These are phyloP conservation scores for Medicago lupulina DNA, from an alignment of 306 rosid genomes.

Conservation along the genomic window DNA sequence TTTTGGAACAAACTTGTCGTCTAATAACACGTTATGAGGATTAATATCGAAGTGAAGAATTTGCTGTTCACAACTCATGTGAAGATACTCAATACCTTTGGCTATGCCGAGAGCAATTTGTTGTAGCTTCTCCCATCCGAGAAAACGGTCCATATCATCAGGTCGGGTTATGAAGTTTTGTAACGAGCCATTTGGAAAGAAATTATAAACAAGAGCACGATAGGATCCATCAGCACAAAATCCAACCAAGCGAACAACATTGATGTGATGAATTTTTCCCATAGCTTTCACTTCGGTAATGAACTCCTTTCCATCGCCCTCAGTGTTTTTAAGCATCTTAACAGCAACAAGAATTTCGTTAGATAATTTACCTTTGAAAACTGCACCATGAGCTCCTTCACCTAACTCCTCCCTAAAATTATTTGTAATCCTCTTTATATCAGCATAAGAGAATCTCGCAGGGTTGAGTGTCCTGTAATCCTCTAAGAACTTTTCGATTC, in stretches of 20 bases:
- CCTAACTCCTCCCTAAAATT: background rate
- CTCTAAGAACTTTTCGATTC: slow-evolving; percentile 11
- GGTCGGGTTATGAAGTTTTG: background rate
- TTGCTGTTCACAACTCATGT: slow-evolving; percentile 2
- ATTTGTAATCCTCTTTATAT: slow-evolving; percentile 13
- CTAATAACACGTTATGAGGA: background rate
- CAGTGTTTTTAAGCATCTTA: slow-evolving; percentile 18
- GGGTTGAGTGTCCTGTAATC: background rate
- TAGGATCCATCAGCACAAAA: slow-evolving; percentile 43
- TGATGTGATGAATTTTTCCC: slow-evolving; percentile 50
- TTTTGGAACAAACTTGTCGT: background rate
- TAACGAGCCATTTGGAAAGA: slow-evolving; percentile 9
- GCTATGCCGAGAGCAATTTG: slow-evolving; percentile 10
- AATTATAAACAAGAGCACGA: slow-evolving; percentile 42
- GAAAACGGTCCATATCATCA: background rate
- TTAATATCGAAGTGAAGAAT: slow-evolving; percentile 22
- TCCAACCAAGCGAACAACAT: slow-evolving; percentile 49
- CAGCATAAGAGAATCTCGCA: background rate
- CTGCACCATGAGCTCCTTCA: slow-evolving; percentile 30
- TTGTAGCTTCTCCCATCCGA: slow-evolving; percentile 6
- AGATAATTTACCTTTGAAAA: slow-evolving; percentile 11
- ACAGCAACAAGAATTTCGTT: slow-evolving; percentile 13
- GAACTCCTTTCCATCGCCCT: slow-evolving; percentile 13
- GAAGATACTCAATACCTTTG: slow-evolving; percentile 28
- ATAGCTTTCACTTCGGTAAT: slow-evolving; percentile 21